These are phyloP conservation scores for Monosporozyma siamensis DNA, from an alignment of 805 yeast species.

Conservation along the genomic window DNA sequence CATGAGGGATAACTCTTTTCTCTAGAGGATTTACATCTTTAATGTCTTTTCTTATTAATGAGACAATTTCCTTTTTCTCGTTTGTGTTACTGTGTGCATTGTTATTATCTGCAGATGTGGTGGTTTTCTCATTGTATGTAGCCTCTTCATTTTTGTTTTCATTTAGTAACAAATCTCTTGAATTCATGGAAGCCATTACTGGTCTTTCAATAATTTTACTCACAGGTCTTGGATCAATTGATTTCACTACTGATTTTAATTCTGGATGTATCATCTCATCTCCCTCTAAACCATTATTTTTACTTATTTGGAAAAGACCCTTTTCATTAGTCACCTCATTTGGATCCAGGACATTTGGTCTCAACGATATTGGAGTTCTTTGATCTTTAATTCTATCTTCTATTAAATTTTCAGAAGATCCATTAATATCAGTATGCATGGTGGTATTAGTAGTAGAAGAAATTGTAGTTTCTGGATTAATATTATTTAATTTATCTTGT, in stretches of 20 bases:
- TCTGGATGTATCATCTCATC: neutral
- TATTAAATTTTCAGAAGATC: neutral
- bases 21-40: no score
- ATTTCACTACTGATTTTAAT: neutral
- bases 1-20: no score
- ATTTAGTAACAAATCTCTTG: conserved; percentile 19
- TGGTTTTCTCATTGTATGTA: no score
- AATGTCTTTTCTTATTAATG: no score
- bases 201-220: conserved; percentile 20
- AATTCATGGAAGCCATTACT: conserved; percentile 15
- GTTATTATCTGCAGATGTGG: neutral
- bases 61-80: neutral
- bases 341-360: neutral
- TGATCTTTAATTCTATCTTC: neutral
- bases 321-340: neutral
- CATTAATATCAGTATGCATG: neutral
- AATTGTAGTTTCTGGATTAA: no score
- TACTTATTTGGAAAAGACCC: neutral
- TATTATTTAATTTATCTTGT: neutral
- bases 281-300: neutral
- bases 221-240: conserved; percentile 3
- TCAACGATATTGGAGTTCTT: neutral
- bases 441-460: neutral
- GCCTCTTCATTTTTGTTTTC: neutral
- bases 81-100: neutral